phyloP scores from a whole-genome alignment of 768 basidiomycete genomes.

The Calocybe cyanea region DNA sequence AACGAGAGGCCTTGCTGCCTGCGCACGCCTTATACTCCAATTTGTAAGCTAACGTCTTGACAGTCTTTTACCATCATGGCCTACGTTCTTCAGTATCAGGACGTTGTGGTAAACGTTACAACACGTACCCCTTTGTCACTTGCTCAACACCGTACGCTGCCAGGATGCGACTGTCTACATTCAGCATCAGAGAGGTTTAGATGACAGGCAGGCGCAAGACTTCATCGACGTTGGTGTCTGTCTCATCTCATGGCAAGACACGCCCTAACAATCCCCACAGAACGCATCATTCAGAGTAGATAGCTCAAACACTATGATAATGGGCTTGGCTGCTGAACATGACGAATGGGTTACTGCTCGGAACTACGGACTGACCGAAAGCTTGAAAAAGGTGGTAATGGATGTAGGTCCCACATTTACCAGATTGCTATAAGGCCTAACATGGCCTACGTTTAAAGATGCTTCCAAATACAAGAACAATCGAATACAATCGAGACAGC shows the following conservation, averaged over 20 bases:
- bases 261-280: slow-evolving; percentile 18
- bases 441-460: slow-evolving; percentile 25
- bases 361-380: slow-evolving; percentile 42
- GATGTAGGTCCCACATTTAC: slow-evolving; percentile 20
- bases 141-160: not conserved
- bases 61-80: slow-evolving; percentile 14
- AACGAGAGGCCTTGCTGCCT: slow-evolving; percentile 32
- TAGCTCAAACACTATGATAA: slow-evolving; percentile 34
- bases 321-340: slow-evolving; percentile 40
- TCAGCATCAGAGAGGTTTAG: slow-evolving; percentile 36
- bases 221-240: slow-evolving; percentile 37
- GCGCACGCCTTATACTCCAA: slow-evolving; percentile 23
- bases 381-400: slow-evolving; percentile 32
- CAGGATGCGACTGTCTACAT: slow-evolving; percentile 44
- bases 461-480: slow-evolving; percentile 35
- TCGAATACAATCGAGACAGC: slow-evolving; percentile 22
- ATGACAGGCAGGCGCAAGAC: slow-evolving; percentile 38
- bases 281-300: slow-evolving; percentile 38
- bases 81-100: slow-evolving; percentile 32
- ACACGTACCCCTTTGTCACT: not conserved
- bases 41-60: slow-evolving; percentile 13
- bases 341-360: slow-evolving; percentile 31
- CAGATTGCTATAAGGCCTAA: too few relatives aligned
- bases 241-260: not conserved
- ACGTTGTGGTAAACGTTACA: slow-evolving; percentile 28